phyloP scores from a whole-genome alignment of 2,329 filamentous ascomycete genomes.

The Emergomyces africanus region DNA sequence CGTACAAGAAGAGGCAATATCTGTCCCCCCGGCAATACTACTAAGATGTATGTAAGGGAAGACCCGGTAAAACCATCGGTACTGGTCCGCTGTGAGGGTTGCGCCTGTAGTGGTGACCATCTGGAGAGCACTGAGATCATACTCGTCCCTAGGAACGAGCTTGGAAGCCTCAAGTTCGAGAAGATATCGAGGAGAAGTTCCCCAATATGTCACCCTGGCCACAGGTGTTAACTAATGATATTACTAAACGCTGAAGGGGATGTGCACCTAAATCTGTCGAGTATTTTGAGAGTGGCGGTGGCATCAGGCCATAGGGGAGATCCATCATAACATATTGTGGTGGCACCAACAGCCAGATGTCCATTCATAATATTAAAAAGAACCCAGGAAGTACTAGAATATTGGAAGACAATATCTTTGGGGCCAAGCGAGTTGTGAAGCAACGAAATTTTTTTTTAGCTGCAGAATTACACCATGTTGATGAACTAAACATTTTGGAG shows the following conservation, averaged over 20 bases:
- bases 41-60: constrained; percentile 31
- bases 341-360: constrained; percentile 30
- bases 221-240: background rate
- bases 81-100: constrained; percentile 31
- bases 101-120: constrained; percentile 37
- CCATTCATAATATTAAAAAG: constrained; percentile 36
- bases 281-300: constrained; percentile 24
- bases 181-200: constrained; percentile 33
- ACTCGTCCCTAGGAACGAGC: constrained; percentile 22
- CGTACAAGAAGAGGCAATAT: constrained; percentile 30
- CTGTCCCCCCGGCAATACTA: constrained; percentile 36
- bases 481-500: constrained; percentile 36
- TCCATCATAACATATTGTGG: constrained; percentile 33
- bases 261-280: constrained; percentile 19
- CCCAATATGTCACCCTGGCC: constrained; percentile 28
- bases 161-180: constrained; percentile 29
- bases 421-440: constrained; percentile 33
- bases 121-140: constrained; percentile 26
- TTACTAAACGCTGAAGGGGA: background rate
- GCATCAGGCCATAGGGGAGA: constrained; percentile 30
- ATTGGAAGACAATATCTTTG: constrained; percentile 32
- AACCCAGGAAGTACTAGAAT: constrained; percentile 36
- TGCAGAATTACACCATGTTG: constrained; percentile 32
- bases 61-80: constrained; percentile 33
- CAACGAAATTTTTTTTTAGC: constrained; percentile 31